Base-by-base conservation (phyloP, 495 filamentous ascomycete genomes). In the Penicillium argentinense region DNA sequence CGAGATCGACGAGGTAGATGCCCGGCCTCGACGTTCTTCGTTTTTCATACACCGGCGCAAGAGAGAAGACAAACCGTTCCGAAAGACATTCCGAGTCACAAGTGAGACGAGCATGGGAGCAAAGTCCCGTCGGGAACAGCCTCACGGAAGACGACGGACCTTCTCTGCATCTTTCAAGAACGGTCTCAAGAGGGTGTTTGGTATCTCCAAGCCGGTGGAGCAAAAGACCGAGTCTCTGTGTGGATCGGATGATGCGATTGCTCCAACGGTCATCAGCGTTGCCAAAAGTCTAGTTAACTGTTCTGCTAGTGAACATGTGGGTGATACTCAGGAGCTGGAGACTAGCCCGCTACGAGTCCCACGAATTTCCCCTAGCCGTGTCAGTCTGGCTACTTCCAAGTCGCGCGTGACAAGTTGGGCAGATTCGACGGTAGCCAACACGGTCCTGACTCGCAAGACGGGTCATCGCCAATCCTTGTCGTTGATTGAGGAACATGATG, bases 391-490 rank as follows among this genome's bases (percentile, higher is more conserved):
- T 17, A 77, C 81, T 18, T 78, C 79, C 13, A 77, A 68, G 39
- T 89, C 87, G 42, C 75, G 85, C 12, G 77, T 90, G 28, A 90
- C 85, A 11, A 92, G 88, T 59, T 90, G 87, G 88, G 76, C 79
- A 4, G 77, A 84, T 53, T 91, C 80, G 2, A 80, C 75, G 0
- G 65, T 59, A n/a, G 67, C 71, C 45, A 76, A 77, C 41, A 80
- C 77, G 4, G 62, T 74, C 17, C 58, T 63, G 4, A 61, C 67
- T 3, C 56, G 60, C 12, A 68, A 49, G 9, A 36, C 56, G 24
- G 58, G 59, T 55, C 79, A 81, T 30, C 69, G 62, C 26, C 80
- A 83, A 47, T 78, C 79, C 17, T 67, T 88, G 18, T 84, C 84
- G 13, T 73, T 85, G 46, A 87, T 89, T 42, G 73, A 82, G 40